Base-by-base conservation (phyloP, 495 filamentous ascomycete genomes). In the Parachaetomium inaequale region DNA sequence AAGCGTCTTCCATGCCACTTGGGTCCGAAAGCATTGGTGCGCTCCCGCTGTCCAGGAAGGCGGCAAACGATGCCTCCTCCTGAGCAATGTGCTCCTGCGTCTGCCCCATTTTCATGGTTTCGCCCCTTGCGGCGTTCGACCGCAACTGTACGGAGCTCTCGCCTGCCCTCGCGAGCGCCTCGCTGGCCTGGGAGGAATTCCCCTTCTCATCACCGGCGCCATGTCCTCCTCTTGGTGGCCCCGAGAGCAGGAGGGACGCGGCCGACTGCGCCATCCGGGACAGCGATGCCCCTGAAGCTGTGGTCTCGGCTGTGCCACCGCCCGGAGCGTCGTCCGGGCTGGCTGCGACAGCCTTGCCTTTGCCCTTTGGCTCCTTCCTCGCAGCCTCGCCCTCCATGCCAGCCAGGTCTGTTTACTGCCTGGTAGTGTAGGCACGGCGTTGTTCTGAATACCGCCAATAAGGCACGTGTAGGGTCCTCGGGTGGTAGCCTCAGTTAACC, bases 121-220 rank as follows among this genome's bases (percentile, higher is more conserved):
- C 63, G 34, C 62, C 61, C 8, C 36, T 42, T 45, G 49, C 92
- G 71, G 86, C 79, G 78, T 92, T 93, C 70, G 91, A 82, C 28
- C 50, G 61, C 43, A 65, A 19, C 45, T 66, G 68, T 4, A 63
- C 55, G n/a, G 70, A 69, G 46, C 65, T 72, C 53, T 72, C 70
- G 26, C 63, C 63, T 7, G 38, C 62, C 29, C 62, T 47, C 17
- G 36, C 64, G 4, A 65, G 51, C 4, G 46, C 51, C 34, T 69
- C 56, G 14, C 19, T 55, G 5, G 58, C 25, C 17, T 55, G 58
- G 8, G 70, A 68, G 5, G 54, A 58, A 15, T 59, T 63, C 14
- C 66, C 72, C n/a, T 74, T 74, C 46, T 67, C 68, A 19, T 19
- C 42, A 7, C 51, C 50, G 6, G 25, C 11, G 11, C 56, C 65